Evolutionary conservation across 2,329 filamentous ascomycete species (phyloP).

Genomic region (Fusarium avenaceum): DNA sequence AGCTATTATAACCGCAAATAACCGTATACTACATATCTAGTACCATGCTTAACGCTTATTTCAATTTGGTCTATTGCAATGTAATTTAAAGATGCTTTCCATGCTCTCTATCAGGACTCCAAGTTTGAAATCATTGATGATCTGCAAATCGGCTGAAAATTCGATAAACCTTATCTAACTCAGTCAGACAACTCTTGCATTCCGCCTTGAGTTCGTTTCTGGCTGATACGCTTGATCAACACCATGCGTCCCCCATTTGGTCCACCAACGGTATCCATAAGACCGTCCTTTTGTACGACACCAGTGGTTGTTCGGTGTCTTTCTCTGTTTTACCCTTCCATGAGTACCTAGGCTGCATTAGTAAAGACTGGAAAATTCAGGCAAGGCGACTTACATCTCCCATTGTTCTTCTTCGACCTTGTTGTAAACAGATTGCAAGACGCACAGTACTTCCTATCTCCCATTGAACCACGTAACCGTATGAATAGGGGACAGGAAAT

Average conservation of each 20-base stretch:
- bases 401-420: not conserved
- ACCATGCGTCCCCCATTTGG: slow-evolving; percentile 13
- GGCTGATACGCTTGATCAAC: slow-evolving; percentile 3
- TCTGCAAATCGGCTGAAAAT: too few species aligned
- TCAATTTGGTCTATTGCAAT: too few species aligned
- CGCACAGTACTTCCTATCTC: not conserved
- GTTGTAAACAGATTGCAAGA: slow-evolving; percentile 3
- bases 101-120: too few species aligned
- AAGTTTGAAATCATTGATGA: too few species aligned
- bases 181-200: slow-evolving; percentile 20
- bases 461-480: slow-evolving; percentile 22
- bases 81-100: too few species aligned
- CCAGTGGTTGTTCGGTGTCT: slow-evolving; percentile 20
- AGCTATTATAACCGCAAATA: not conserved
- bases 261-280: slow-evolving; percentile 21
- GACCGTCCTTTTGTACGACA: not conserved
- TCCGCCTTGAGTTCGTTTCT: not conserved
- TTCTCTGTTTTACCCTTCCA: not conserved
- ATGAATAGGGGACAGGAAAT: slow-evolving; percentile 22
- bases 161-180: not conserved
- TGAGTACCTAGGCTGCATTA: slow-evolving; percentile 11
- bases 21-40: too few species aligned
- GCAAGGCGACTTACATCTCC: slow-evolving; percentile 7
- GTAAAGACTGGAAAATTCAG: rapidly evolving
- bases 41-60: too few species aligned